Percentiles rank a stretch among this genome's conserved stretches.
These are phyloP conservation scores for Crithidia mellificae DNA, from an alignment of 208 protist species.

Conservation along the genomic window DNA sequence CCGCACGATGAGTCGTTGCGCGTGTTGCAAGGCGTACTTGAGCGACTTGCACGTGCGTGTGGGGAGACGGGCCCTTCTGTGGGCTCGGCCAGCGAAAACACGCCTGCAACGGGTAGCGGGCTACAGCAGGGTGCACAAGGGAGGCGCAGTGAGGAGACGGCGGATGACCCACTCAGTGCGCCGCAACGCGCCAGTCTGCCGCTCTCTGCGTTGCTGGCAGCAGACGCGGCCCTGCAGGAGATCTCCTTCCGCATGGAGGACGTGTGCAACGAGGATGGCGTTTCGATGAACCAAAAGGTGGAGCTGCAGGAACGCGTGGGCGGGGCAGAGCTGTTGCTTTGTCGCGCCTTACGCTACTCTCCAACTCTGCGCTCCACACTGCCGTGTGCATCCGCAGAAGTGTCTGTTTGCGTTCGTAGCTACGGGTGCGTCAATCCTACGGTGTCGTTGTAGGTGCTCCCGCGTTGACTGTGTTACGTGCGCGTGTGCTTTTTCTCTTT, in stretches of 20 bases:
- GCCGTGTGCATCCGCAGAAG: background rate
- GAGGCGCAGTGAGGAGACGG: background rate
- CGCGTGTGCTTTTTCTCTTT: background rate
- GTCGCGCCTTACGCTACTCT: slow-evolving; percentile 21
- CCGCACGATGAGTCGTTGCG: slow-evolving; percentile 53
- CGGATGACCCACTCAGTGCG: background rate
- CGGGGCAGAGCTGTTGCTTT: slow-evolving; percentile 14
- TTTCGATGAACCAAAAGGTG: slow-evolving; percentile 17
- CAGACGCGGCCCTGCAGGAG: slow-evolving; percentile 17
- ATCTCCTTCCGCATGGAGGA: slow-evolving; percentile 29
- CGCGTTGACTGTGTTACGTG: too few relatives aligned
- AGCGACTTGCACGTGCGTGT: slow-evolving; percentile 38
- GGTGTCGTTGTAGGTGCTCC: background rate
- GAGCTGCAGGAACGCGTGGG: slow-evolving; percentile 19
- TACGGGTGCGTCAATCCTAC: slow-evolving; percentile 29
- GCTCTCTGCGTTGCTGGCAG: background rate
- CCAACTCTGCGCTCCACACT: slow-evolving; percentile 2
- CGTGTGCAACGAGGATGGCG: slow-evolving; percentile 26
- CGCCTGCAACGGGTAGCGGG: too few relatives aligned
- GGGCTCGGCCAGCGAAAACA: too few relatives aligned
- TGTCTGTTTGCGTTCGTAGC: slow-evolving; percentile 13
- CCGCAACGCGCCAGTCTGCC: background rate
- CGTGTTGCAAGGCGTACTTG: slow-evolving; percentile 47
- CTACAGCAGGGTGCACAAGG: too few relatives aligned
- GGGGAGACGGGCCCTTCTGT: too few relatives aligned